phyloP scores from a whole-genome alignment of 2,329 filamentous ascomycete species.

The Cytospora schulzeri region DNA sequence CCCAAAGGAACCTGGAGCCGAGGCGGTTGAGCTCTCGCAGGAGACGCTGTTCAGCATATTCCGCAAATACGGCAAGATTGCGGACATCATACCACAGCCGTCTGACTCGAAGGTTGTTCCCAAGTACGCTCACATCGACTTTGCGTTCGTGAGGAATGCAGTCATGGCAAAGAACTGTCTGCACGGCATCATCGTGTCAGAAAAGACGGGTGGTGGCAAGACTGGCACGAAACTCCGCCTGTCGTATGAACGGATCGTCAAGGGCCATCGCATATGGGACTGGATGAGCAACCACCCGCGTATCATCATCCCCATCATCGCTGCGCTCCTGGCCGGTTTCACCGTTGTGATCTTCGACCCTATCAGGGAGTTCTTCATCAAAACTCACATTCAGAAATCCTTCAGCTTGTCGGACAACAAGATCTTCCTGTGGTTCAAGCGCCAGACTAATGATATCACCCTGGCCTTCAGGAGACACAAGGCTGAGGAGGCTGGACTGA shows the following conservation, averaged over 20 bases:
- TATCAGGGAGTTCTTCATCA: slow-evolving; percentile 90
- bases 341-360: slow-evolving; percentile 93
- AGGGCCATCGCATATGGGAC: slow-evolving; percentile 78
- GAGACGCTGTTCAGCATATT: slow-evolving; percentile 87
- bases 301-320: slow-evolving; percentile 81
- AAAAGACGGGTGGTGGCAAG: slow-evolving; percentile 73
- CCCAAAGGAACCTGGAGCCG: slow-evolving; percentile 68
- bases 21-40: slow-evolving; percentile 78
- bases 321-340: slow-evolving; percentile 77
- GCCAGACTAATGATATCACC: slow-evolving; percentile 64
- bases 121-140: slow-evolving; percentile 79
- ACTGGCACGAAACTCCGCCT: slow-evolving; percentile 76
- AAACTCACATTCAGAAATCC: slow-evolving; percentile 78
- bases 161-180: slow-evolving; percentile 91
- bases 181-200: slow-evolving; percentile 76
- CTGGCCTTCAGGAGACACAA: slow-evolving; percentile 60
- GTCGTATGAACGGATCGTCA: slow-evolving; percentile 79
- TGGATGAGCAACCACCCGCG: slow-evolving; percentile 86
- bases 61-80: slow-evolving; percentile 85
- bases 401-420: slow-evolving; percentile 74
- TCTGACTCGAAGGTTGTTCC: slow-evolving; percentile 85
- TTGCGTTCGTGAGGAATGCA: slow-evolving; percentile 70
- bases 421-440: slow-evolving; percentile 79
- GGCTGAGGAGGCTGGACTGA: slow-evolving; percentile 68
- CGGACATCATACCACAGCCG: slow-evolving; percentile 80